Evolutionary conservation across 2,329 filamentous ascomycete genomes (phyloP), one percentile per base, ranked within the genome.

Genomic region (Zasmidium cellare): DNA sequence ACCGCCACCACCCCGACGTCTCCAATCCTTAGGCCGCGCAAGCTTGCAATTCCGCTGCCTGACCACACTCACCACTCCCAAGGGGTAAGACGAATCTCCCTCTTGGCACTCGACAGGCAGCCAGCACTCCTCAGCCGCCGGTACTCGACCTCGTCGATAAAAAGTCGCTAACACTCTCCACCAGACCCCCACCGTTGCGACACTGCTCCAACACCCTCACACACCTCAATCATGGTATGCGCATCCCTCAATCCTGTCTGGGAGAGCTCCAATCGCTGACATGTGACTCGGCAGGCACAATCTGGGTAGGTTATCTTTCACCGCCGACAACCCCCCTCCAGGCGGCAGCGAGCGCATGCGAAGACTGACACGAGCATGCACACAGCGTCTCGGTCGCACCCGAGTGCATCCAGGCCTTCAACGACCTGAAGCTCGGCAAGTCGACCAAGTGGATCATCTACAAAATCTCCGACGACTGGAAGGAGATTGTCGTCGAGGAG

Each of bases 401-500:
- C 73, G 88, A 92, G 59, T 92, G 89, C 84, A 84, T 83, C 69
- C 70, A 71, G 57, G 74, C 76, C 65, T 93, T 88, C 84, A 91
- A 92, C 77, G 87, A 92, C 68, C 84, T 93, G 67, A 93, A 93
- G 85, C 86, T 92, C 69, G 82, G 79, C 78, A 92, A 92, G 81
- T 82, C 86, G 81, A 72, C 75, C 69, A 92, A 91, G 80, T 96
- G 85, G 84, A 88, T 94, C 80, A 86, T 94, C 82, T 93, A 85
- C 87, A 91, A 92, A 84, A 86, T 94, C 74, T 88, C 87, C 65
- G 89, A 92, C 77, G 84, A 92, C 81, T 86, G 87, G 83, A 91
- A 88, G 79, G 78, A 91, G 79, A 91, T 94, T 74, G 87, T 89
- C 59, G 85, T 94, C 69, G 90, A 93, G 77, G 86, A 90, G 75